Evolutionary conservation across 352 stramenopile species (phyloP).

Genomic region (Thalassiosira pacifica): DNA sequence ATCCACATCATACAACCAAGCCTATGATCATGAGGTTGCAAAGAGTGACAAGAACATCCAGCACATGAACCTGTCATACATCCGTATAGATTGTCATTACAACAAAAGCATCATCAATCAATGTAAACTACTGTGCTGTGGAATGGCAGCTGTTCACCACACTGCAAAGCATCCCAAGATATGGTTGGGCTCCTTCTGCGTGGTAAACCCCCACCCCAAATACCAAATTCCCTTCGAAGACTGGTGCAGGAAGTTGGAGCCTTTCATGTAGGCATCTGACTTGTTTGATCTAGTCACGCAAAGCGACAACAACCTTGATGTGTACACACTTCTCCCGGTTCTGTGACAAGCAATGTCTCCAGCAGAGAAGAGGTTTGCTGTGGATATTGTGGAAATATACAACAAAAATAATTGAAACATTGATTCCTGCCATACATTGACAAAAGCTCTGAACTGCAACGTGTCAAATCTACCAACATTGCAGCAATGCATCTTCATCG

Average conservation of each 20-base stretch:
- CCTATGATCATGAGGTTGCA: constrained; percentile 14
- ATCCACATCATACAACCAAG: constrained; percentile 33
- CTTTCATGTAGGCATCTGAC: constrained; percentile 14
- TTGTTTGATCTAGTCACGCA: constrained; percentile 27
- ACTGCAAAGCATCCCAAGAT: constrained; percentile 20
- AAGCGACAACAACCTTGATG: constrained; percentile 16
- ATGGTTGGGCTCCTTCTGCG: constrained; percentile 13
- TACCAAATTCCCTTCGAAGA: constrained; percentile 18
- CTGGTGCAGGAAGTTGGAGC: constrained; percentile 47
- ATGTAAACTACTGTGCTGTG: constrained; percentile 33
- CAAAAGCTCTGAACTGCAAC: neutral
- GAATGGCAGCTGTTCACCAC: constrained; percentile 20
- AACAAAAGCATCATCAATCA: constrained; percentile 28
- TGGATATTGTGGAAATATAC: constrained; percentile 13
- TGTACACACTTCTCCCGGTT: constrained; percentile 13
- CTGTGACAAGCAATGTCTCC: constrained; percentile 30
- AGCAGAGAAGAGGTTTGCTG: constrained; percentile 9
- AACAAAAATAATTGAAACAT: constrained; percentile 6
- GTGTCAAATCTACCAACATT: constrained; percentile 9
- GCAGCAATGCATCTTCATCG: constrained; percentile 13
- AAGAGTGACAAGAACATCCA: constrained; percentile 32
- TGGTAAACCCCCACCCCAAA: constrained; percentile 25
- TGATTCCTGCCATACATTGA: constrained; percentile 6
- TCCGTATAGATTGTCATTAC: neutral
- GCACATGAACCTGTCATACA: neutral